These are phyloP conservation scores for Eucalyptus marginata DNA, from an alignment of 345 rosid genomes.

Conservation along the genomic window DNA sequence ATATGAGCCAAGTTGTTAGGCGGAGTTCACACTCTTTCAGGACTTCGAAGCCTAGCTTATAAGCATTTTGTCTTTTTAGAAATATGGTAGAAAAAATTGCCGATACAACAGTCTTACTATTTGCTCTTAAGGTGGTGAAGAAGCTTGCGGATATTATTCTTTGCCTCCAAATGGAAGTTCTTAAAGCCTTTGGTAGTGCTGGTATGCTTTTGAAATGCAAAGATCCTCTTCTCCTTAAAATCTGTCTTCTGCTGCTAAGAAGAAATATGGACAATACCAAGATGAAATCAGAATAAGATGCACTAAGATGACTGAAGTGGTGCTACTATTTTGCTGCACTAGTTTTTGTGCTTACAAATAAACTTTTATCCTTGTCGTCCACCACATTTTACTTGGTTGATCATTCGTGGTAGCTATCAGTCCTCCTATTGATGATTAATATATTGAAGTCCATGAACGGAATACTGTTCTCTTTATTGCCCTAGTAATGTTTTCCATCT, in stretches of 20 bases:
- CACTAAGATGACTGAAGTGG: neutral
- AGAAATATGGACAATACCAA: neutral
- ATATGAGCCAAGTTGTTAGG: neutral
- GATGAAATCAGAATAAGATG: neutral
- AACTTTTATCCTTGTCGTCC: neutral
- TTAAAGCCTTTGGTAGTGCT: slow-evolving; percentile 69
- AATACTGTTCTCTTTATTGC: neutral
- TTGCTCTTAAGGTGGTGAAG: slow-evolving; percentile 65
- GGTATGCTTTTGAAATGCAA: slow-evolving; percentile 29
- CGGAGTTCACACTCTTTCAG: neutral
- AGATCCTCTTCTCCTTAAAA: neutral
- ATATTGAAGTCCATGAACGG: neutral
- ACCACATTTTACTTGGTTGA: neutral
- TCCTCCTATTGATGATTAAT: neutral
- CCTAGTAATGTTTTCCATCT: neutral
- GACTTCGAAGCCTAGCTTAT: neutral
- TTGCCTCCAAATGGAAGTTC: slow-evolving; percentile 86
- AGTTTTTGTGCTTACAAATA: neutral
- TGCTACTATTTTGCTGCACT: neutral
- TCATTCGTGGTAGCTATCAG: neutral
- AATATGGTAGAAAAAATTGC: neutral
- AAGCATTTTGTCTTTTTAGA: neutral
- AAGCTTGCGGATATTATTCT: slow-evolving; percentile 82
- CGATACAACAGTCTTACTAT: neutral
- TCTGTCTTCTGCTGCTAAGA: neutral